Evolutionary conservation across 352 stramenopile genomes (phyloP).

Genomic region (Globisporangium ultimum): DNA sequence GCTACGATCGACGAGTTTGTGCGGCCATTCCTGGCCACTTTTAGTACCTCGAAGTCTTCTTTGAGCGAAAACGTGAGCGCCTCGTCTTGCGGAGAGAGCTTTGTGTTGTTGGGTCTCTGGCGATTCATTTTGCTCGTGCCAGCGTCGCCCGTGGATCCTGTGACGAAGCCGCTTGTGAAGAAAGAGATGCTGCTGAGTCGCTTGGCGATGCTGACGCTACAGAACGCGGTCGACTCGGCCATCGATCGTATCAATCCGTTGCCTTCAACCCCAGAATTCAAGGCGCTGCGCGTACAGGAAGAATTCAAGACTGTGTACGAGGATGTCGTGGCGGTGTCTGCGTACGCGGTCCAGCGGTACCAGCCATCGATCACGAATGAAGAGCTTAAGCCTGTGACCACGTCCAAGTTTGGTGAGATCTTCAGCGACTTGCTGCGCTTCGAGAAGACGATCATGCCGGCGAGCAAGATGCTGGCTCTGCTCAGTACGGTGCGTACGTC

Average conservation of each 20-base stretch:
- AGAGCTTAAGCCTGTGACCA: conserved; percentile 27
- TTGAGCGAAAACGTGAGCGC: background rate
- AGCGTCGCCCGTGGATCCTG: conserved; percentile 94
- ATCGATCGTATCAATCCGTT: conserved; percentile 55
- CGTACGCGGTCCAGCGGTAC: conserved; percentile 50
- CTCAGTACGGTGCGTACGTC: conserved; percentile 28
- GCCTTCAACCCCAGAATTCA: conserved; percentile 21
- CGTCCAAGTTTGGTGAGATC: conserved; percentile 61
- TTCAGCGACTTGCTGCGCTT: conserved; percentile 76
- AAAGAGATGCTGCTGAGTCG: conserved; percentile 90
- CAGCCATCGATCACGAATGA: conserved; percentile 14
- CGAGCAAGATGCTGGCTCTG: conserved; percentile 54
- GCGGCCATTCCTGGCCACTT: conserved; percentile 10
- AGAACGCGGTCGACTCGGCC: conserved; percentile 51
- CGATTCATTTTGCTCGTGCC: conserved; percentile 92
- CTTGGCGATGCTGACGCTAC: conserved; percentile 68
- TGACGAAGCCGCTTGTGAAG: conserved; percentile 92
- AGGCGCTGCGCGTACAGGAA: conserved; percentile 26
- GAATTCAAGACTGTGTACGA: conserved; percentile 17
- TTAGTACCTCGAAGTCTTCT: background rate
- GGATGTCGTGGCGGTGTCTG: conserved; percentile 14
- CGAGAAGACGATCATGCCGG: conserved; percentile 68
- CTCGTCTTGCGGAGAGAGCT: conserved; percentile 54
- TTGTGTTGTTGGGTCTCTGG: conserved; percentile 92
- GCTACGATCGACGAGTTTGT: conserved; percentile 11